Conservation (phyloP, 140 eudicot genomes). For the Senecio squalidus region DNA sequence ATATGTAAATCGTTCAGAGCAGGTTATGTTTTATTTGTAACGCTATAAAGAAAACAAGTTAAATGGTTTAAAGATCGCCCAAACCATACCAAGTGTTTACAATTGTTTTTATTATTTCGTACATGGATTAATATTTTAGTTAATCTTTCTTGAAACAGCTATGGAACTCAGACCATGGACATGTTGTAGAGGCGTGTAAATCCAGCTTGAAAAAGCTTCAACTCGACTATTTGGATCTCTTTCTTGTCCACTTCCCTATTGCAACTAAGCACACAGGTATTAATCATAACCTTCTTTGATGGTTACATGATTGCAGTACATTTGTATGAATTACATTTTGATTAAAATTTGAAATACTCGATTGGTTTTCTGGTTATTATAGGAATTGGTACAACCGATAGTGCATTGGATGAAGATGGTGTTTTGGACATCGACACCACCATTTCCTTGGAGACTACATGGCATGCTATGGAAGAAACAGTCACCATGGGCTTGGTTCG, state of each 20-base stretch:
- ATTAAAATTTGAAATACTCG: no score
- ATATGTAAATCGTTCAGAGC: not conserved
- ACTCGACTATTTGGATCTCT: conserved; percentile 75
- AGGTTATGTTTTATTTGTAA: not conserved
- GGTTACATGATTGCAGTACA: not conserved
- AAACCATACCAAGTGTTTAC: not conserved
- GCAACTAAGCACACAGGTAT: conserved; percentile 87
- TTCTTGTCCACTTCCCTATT: conserved; percentile 77
- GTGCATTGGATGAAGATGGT: conserved; percentile 82
- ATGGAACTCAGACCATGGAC: conserved; percentile 95
- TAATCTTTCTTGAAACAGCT: conserved; percentile 33
- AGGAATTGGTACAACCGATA: conserved; percentile 80
- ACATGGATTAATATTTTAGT: not conserved
- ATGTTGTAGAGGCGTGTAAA: conserved; percentile 86
- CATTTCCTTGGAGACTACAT: conserved; percentile 74
- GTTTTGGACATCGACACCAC: conserved; percentile 83
- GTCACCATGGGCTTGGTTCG: conserved; percentile 79
- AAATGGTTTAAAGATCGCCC: not conserved
- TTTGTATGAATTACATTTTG: not conserved
- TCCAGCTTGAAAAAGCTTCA: conserved; percentile 82
- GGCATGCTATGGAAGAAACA: conserved; percentile 91
- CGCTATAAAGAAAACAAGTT: not conserved
- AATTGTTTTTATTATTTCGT: not conserved
- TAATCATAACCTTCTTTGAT: conserved; percentile 4
- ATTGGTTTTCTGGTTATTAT: no score